Evolutionary conservation across 768 basidiomycete species (phyloP).

Genomic region (Tulasnella sp.): DNA sequence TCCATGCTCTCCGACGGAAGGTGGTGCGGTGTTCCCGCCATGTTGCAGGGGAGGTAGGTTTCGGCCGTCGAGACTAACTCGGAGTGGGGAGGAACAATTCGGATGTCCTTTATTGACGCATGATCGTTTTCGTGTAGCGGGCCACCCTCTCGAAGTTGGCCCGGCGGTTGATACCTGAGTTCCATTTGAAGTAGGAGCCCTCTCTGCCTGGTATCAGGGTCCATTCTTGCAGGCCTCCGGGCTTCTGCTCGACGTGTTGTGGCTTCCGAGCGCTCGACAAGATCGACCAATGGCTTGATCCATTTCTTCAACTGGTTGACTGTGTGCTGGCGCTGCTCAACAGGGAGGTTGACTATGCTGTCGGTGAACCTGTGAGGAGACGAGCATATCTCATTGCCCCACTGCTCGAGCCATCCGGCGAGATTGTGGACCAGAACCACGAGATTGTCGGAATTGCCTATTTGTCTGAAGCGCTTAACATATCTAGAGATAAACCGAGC

Average conservation of each 20-base stretch:
- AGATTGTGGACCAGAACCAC: conserved; percentile 39
- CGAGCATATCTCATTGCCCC: conserved; percentile 38
- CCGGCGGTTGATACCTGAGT: conserved; percentile 50
- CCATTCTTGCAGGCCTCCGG: conserved; percentile 23
- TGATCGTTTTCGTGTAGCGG: conserved; percentile 65
- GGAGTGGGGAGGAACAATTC: conserved; percentile 58
- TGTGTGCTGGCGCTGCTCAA: conserved; percentile 35
- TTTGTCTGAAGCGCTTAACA: conserved; percentile 52
- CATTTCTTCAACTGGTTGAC: conserved; percentile 33
- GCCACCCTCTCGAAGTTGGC: conserved; percentile 41
- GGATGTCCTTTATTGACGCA: conserved; percentile 47
- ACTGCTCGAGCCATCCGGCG: conserved; percentile 41
- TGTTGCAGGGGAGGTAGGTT: conserved; percentile 56
- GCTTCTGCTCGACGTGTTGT: conserved; percentile 15
- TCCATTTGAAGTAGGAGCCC: conserved; percentile 37
- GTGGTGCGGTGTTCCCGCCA: conserved; percentile 56
- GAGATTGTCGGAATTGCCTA: conserved; percentile 39
- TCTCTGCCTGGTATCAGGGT: conserved; percentile 23
- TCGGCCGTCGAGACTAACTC: conserved; percentile 46
- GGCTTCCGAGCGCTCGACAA: conserved; percentile 44
- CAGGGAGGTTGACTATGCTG: conserved; percentile 27
- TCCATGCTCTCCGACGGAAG: conserved; percentile 53
- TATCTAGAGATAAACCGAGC: conserved; percentile 33
- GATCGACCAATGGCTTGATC: conserved; percentile 32
- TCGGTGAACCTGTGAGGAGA: conserved; percentile 42